These are phyloP conservation scores for Xylariaceae sp. DNA, from an alignment of 2,329 filamentous ascomycete species.

Conservation along the genomic window DNA sequence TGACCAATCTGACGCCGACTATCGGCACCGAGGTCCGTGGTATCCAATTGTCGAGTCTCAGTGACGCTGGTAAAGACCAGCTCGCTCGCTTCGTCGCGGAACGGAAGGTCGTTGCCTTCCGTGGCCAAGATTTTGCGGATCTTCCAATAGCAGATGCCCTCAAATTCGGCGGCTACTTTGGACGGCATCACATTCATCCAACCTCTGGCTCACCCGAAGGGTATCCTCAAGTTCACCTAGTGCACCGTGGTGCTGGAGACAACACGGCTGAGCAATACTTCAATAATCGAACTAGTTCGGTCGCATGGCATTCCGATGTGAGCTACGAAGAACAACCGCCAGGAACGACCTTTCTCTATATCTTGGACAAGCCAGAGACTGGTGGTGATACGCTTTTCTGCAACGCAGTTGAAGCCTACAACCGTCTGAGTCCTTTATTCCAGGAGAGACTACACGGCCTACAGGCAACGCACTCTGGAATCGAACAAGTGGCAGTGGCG, in stretches of 20 bases:
- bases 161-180: slow-evolving; percentile 70
- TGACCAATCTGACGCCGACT: slow-evolving; percentile 64
- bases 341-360: slow-evolving; percentile 83
- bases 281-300: slow-evolving; percentile 66
- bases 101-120: slow-evolving; percentile 75
- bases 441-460: slow-evolving; percentile 76
- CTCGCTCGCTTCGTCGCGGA: slow-evolving; percentile 71
- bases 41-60: slow-evolving; percentile 67
- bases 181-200: slow-evolving; percentile 77
- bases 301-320: slow-evolving; percentile 87
- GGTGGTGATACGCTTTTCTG: slow-evolving; percentile 85
- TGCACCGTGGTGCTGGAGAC: slow-evolving; percentile 68
- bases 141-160: slow-evolving; percentile 67
- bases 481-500: slow-evolving; percentile 73
- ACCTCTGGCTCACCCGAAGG: slow-evolving; percentile 71
- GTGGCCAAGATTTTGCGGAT: slow-evolving; percentile 68
- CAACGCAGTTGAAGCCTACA: slow-evolving; percentile 77
- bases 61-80: slow-evolving; percentile 68
- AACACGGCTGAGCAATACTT: slow-evolving; percentile 58
- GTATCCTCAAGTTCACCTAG: slow-evolving; percentile 71
- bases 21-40: slow-evolving; percentile 71
- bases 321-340: slow-evolving; percentile 86
- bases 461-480: slow-evolving; percentile 74
- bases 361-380: slow-evolving; percentile 74
- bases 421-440: slow-evolving; percentile 74